Conservation (phyloP, 2,329 filamentous ascomycete genomes). For the Penicillium vulpinum region DNA sequence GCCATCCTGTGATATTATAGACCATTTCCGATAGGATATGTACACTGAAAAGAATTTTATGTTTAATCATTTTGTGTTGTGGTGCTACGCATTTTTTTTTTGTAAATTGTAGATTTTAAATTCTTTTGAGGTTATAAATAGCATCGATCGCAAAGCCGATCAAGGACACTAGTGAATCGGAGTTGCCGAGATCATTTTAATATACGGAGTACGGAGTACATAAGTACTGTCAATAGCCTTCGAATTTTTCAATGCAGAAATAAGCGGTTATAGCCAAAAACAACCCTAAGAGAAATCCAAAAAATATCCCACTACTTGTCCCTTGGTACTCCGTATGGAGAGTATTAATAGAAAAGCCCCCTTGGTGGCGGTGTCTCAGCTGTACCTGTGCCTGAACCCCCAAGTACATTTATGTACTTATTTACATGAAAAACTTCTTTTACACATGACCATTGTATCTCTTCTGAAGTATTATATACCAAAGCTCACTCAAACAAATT, state of each 20-base stretch:
- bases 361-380: constrained; percentile 19
- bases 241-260: background rate
- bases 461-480: background rate
- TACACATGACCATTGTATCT: background rate
- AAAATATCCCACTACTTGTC: constrained; percentile 3
- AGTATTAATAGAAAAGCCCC: constrained; percentile 20
- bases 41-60: constrained; percentile 22
- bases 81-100: background rate
- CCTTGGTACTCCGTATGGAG: constrained; percentile 3
- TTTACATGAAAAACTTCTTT: background rate
- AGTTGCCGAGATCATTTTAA: background rate
- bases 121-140: constrained; percentile 12
- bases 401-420: constrained; percentile 7
- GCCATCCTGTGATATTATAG: constrained; percentile 22
- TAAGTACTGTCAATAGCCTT: background rate
- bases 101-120: constrained; percentile 1
- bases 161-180: background rate
- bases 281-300: background rate
- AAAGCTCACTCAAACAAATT: background rate
- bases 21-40: constrained; percentile 20
- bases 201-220: too few species aligned
- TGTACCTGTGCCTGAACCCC: constrained; percentile 11
- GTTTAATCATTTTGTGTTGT: constrained; percentile 3
- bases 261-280: background rate
- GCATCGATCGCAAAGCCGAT: constrained; percentile 1